Evolutionary conservation across 768 basidiomycete species (phyloP).

Genomic region (Leccinum fibrillosum): DNA sequence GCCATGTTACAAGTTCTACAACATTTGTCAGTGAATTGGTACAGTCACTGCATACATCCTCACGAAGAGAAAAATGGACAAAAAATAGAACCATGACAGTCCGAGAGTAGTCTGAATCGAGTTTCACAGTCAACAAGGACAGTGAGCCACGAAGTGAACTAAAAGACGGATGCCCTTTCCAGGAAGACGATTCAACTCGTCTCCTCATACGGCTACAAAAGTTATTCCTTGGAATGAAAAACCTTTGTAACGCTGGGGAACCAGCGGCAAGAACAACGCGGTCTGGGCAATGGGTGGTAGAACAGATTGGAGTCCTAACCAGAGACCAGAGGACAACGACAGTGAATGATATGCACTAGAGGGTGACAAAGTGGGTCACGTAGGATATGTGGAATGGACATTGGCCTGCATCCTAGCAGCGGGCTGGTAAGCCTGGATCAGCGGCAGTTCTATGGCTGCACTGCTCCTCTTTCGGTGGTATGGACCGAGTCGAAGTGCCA

Average conservation of each 20-base stretch:
- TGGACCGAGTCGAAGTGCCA: background rate
- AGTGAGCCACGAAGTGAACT: conserved; percentile 31
- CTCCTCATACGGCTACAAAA: conserved; percentile 18
- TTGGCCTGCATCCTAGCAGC: background rate
- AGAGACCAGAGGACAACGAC: background rate
- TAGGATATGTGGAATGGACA: too few species aligned
- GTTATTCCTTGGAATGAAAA: background rate
- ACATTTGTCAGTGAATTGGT: too few species aligned
- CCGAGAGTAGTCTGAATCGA: conserved; percentile 36
- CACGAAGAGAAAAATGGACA: conserved; percentile 8
- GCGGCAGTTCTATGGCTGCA: background rate
- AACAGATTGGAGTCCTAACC: background rate
- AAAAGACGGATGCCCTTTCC: conserved; percentile 12
- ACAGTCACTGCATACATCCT: conserved; percentile 1
- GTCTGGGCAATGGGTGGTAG: background rate
- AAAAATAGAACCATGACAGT: conserved; percentile 16
- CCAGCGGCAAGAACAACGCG: conserved; percentile 6
- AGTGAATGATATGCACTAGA: background rate
- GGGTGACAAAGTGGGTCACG: conserved; percentile 5
- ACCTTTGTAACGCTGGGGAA: conserved; percentile 5
- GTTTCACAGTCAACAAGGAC: conserved; percentile 18
- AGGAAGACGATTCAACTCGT: background rate
- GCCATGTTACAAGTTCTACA: too few species aligned
- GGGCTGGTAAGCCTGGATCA: background rate
- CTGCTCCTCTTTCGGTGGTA: conserved; percentile 2